phyloP scores from a whole-genome alignment of 2,329 filamentous ascomycete genomes.

The Emericellopsis cladophorae region DNA sequence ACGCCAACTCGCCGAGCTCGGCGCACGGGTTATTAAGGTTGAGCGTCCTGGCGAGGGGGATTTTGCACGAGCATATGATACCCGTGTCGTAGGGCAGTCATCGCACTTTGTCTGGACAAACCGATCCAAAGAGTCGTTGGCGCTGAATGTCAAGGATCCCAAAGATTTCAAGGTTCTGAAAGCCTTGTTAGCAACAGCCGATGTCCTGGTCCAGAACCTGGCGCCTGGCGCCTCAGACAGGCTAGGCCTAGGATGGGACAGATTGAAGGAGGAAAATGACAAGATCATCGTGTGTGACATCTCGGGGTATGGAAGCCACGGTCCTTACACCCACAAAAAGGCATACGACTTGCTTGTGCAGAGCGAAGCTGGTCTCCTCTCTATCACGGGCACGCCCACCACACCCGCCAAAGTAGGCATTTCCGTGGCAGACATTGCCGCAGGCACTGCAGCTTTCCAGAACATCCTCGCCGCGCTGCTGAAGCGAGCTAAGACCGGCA shows the following conservation, averaged over 20 bases:
- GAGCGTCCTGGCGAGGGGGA: slow-evolving; percentile 37
- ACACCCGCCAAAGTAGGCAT: slow-evolving; percentile 37
- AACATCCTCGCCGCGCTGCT: slow-evolving; percentile 36
- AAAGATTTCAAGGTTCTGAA: slow-evolving; percentile 28
- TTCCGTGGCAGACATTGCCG: slow-evolving; percentile 40
- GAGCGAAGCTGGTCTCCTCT: slow-evolving; percentile 38
- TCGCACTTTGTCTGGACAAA: slow-evolving; percentile 46
- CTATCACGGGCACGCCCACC: slow-evolving; percentile 30
- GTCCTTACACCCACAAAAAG: slow-evolving; percentile 39
- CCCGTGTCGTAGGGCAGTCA: slow-evolving; percentile 31
- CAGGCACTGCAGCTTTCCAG: slow-evolving; percentile 37
- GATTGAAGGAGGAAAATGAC: slow-evolving; percentile 25
- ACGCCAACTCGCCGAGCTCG: slow-evolving; percentile 37
- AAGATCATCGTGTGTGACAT: slow-evolving; percentile 40
- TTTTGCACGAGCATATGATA: slow-evolving; percentile 38
- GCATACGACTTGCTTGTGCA: slow-evolving; percentile 43
- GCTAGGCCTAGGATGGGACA: slow-evolving; percentile 32
- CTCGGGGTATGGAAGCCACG: slow-evolving; percentile 36
- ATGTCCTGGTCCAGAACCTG: slow-evolving; percentile 41
- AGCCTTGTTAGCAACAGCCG: slow-evolving; percentile 27
- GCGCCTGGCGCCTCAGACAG: slow-evolving; percentile 34
- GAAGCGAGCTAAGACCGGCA: slow-evolving; percentile 32
- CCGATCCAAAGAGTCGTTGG: slow-evolving; percentile 38
- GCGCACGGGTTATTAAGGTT: slow-evolving; percentile 41
- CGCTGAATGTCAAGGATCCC: slow-evolving; percentile 32